Percentiles rank a stretch among this genome's conserved stretches.
Conservation (phyloP, 2,329 filamentous ascomycete genomes). For the Cryoendolithus antarcticus region DNA sequence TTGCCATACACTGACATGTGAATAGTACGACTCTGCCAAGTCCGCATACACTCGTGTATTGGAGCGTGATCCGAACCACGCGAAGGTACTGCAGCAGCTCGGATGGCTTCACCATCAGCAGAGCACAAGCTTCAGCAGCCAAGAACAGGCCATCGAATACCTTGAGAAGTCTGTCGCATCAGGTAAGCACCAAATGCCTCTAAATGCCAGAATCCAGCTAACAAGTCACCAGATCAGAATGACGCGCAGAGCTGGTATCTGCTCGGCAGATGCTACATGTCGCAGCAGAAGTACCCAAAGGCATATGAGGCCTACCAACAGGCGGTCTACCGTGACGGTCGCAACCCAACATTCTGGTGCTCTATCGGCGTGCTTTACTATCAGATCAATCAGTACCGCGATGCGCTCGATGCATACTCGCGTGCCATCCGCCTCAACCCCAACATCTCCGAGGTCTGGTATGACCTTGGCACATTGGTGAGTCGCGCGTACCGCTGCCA, state of each 20-base stretch:
- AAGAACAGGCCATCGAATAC: slow-evolving; percentile 94
- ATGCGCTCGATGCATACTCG: slow-evolving; percentile 94
- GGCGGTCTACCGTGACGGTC: slow-evolving; percentile 92
- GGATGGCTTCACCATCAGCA: slow-evolving; percentile 97
- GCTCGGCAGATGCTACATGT: slow-evolving; percentile 96
- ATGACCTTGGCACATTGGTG: slow-evolving; percentile 68
- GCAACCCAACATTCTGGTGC: slow-evolving; percentile 98
- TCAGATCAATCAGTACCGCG: slow-evolving; percentile 98
- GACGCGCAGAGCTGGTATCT: slow-evolving; percentile 99
- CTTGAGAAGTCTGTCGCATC: slow-evolving; percentile 91
- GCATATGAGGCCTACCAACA: slow-evolving; percentile 98
- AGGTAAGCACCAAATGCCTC: slow-evolving; percentile 43
- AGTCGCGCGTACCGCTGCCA: too few relatives aligned
- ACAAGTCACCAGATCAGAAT: slow-evolving; percentile 55
- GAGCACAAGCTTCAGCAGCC: slow-evolving; percentile 78
- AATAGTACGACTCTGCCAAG: slow-evolving; percentile 83
- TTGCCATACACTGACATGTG: slow-evolving; percentile 16
- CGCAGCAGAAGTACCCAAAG: slow-evolving; percentile 96
- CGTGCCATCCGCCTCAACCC: slow-evolving; percentile 92
- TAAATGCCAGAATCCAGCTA: slow-evolving; percentile 8
- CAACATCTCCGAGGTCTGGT: slow-evolving; percentile 98
- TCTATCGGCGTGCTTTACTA: slow-evolving; percentile 98
- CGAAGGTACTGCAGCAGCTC: slow-evolving; percentile 94
- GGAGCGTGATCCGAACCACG: slow-evolving; percentile 88
- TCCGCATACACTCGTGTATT: slow-evolving; percentile 83